Conservation (phyloP, 1,284 basidiomycete genomes). For the Kalmanozyma brasiliensis region DNA sequence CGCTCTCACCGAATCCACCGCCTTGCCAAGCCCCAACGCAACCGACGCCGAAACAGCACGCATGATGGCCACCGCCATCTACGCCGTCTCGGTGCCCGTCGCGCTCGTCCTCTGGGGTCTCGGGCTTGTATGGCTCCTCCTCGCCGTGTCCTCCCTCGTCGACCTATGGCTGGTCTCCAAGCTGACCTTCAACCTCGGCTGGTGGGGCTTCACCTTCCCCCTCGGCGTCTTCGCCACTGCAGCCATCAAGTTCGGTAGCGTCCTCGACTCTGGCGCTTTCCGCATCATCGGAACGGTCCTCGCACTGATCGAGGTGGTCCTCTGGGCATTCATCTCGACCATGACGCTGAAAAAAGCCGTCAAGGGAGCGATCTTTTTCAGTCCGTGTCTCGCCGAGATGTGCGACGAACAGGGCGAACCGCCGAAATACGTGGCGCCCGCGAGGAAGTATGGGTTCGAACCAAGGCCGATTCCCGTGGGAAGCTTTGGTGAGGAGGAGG, state of each 20-base stretch:
- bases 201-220: conserved; percentile 60
- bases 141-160: conserved; percentile 66
- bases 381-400: conserved; percentile 53
- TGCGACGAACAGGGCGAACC: conserved; percentile 39
- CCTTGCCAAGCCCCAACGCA: conserved; percentile 12
- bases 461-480: conserved; percentile 14
- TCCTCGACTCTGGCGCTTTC: conserved; percentile 52
- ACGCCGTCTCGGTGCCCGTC: conserved; percentile 45
- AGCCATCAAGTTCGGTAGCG: conserved; percentile 48
- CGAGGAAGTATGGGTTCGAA: conserved; percentile 48
- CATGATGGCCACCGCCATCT: conserved; percentile 52
- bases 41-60: conserved; percentile 28
- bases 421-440: conserved; percentile 36
- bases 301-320: conserved; percentile 37
- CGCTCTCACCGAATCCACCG: conserved; percentile 10
- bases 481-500: conserved; percentile 14
- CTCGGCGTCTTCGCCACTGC: conserved; percentile 53
- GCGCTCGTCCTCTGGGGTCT: conserved; percentile 70
- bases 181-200: conserved; percentile 60
- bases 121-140: conserved; percentile 69
- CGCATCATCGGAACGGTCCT: conserved; percentile 47
- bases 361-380: conserved; percentile 47
- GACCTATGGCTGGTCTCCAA: conserved; percentile 50
- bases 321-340: conserved; percentile 43
- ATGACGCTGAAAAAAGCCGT: conserved; percentile 34